Conservation (phyloP, 805 yeast species). For the Tetrapisispora taiwanensis region DNA sequence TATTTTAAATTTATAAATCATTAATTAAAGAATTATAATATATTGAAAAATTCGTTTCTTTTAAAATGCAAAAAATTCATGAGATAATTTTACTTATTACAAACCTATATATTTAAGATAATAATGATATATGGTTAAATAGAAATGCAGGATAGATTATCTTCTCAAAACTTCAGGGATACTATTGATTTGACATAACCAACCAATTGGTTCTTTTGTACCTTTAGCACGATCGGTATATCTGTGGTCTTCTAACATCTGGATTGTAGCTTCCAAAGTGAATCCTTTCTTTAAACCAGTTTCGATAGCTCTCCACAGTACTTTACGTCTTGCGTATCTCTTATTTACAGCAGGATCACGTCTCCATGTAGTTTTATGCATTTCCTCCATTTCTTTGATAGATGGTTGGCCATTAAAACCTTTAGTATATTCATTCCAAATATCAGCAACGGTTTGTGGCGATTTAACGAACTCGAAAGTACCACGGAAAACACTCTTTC, state of each 20-base stretch:
- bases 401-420: conserved; percentile 46
- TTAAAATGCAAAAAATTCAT: neutral
- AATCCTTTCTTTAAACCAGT: conserved; percentile 37
- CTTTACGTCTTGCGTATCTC: conserved; percentile 43
- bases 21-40: no score
- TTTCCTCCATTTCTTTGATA: conserved; percentile 37
- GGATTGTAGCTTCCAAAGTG: conserved; percentile 33
- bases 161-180: conserved; percentile 21
- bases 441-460: conserved; percentile 38
- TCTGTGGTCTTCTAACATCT: conserved; percentile 38
- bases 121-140: neutral
- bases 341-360: conserved; percentile 43
- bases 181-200: conserved; percentile 34
- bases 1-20: no score
- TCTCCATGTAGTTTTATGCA: conserved; percentile 47
- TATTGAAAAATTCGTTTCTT: neutral
- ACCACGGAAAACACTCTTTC: conserved; percentile 23
- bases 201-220: conserved; percentile 36
- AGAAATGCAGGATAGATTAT: neutral
- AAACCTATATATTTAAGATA: neutral
- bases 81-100: neutral
- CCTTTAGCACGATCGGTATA: conserved; percentile 33
- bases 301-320: conserved; percentile 46
- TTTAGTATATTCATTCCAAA: conserved; percentile 47
- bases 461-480: conserved; percentile 33